Evolutionary conservation across 176 grass and related monocot genomes (phyloP).

Genomic region (Lolium multiflorum): DNA sequence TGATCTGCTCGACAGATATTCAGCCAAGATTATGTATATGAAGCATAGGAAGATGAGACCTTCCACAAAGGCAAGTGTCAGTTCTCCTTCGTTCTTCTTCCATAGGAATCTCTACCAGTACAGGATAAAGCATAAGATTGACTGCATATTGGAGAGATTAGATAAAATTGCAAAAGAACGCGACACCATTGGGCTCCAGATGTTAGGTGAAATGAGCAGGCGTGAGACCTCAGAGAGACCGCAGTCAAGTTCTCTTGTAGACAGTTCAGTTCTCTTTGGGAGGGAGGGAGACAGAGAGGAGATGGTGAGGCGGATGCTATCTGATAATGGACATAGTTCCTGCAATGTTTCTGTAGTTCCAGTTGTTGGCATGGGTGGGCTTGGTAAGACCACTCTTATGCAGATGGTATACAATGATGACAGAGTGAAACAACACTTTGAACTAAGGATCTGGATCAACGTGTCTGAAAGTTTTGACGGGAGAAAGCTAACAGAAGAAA

Average conservation of each 20-base stretch:
- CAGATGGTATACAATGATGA: conserved; percentile 68
- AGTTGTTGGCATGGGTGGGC: conserved; percentile 68
- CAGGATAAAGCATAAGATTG: conserved; percentile 55
- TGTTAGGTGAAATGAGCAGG: conserved; percentile 52
- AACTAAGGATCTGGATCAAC: conserved; percentile 66
- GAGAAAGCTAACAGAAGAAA: conserved; percentile 70
- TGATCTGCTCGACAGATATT: conserved; percentile 74
- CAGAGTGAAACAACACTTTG: conserved; percentile 61
- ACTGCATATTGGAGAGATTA: conserved; percentile 58
- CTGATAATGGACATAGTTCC: conserved; percentile 45
- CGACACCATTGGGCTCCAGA: conserved; percentile 59
- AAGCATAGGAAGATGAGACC: conserved; percentile 40
- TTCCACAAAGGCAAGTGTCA: conserved; percentile 41
- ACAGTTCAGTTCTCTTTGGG: conserved; percentile 65
- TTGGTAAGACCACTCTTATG: conserved; percentile 77
- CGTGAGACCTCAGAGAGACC: conserved; percentile 45
- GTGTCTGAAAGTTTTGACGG: conserved; percentile 68
- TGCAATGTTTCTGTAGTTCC: conserved; percentile 65
- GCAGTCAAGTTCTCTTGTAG: conserved; percentile 68
- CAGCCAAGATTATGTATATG: conserved; percentile 34
- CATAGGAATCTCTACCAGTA: conserved; percentile 47
- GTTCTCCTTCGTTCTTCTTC: conserved; percentile 45
- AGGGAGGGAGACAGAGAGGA: conserved; percentile 67
- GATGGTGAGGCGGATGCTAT: conserved; percentile 60
- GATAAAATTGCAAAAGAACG: conserved; percentile 63